phyloP scores from a whole-genome alignment of 2,329 filamentous ascomycete genomes.

The Arthrinium phaeospermum region DNA sequence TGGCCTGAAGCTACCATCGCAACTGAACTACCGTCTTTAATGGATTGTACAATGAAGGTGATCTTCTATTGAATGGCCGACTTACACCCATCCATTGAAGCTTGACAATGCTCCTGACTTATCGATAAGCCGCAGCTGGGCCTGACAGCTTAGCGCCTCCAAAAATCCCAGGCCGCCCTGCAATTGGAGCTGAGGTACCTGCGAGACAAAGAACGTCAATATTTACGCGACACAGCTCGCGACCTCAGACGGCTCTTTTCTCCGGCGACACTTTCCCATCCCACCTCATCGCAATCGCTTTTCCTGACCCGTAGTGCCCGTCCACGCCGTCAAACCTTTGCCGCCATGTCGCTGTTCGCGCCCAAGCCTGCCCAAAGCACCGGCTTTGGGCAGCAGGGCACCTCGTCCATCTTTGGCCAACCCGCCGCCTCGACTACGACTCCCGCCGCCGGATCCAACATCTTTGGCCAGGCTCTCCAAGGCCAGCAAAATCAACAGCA shows the following conservation, averaged over 20 bases:
- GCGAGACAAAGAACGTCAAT: constrained; percentile 9
- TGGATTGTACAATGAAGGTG: background rate
- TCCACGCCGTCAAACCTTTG: constrained; percentile 38
- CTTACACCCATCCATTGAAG: background rate
- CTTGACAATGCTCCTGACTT: background rate
- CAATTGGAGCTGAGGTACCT: constrained; percentile 7
- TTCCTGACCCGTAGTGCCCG: background rate
- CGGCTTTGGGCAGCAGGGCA: constrained; percentile 37
- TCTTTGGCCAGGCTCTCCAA: constrained; percentile 29
- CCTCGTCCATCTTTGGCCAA: constrained; percentile 36
- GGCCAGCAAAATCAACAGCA: constrained; percentile 45
- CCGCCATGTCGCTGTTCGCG: constrained; percentile 41
- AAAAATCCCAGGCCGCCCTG: constrained; percentile 11
- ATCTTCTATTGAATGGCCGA: background rate
- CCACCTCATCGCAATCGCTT: background rate
- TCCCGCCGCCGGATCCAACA: constrained; percentile 22
- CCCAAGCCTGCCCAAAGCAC: constrained; percentile 22
- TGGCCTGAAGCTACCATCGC: no score
- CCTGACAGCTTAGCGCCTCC: constrained; percentile 5
- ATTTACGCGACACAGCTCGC: constrained; percentile 3
- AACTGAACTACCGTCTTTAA: no score
- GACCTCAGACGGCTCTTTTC: background rate
- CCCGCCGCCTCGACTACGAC: constrained; percentile 28
- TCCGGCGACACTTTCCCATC: background rate
- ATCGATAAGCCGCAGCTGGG: constrained; percentile 42